Conservation (phyloP, 768 basidiomycete species). For the Panus rudis region DNA sequence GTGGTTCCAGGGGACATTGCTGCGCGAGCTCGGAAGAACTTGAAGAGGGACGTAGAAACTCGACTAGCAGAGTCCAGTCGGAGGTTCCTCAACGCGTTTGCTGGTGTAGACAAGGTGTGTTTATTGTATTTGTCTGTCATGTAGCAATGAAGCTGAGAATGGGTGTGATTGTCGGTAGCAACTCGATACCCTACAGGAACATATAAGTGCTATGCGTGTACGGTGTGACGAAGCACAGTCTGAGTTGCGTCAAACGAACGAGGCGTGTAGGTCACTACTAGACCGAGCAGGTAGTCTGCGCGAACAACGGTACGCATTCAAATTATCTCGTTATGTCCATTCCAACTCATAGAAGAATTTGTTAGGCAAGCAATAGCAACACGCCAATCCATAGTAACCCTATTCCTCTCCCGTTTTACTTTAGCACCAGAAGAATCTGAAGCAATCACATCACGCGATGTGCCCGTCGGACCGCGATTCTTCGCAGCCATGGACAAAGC, state of each 20-base stretch:
- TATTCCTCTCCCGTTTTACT: constrained; percentile 85
- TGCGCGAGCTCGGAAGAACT: constrained; percentile 65
- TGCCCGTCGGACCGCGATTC: constrained; percentile 65
- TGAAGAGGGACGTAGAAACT: constrained; percentile 80
- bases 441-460: constrained; percentile 70
- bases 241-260: constrained; percentile 67
- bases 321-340: neutral
- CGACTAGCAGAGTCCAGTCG: constrained; percentile 77
- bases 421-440: constrained; percentile 66
- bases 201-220: constrained; percentile 72
- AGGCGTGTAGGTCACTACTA: constrained; percentile 70
- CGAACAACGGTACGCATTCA: constrained; percentile 52
- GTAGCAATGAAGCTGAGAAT: neutral
- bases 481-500: constrained; percentile 87
- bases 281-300: constrained; percentile 76
- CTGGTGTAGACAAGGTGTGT: constrained; percentile 86
- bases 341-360: constrained; percentile 5
- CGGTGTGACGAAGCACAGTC: constrained; percentile 81
- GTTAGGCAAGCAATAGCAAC: constrained; percentile 62
- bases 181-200: constrained; percentile 69
- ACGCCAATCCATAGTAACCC: constrained; percentile 62
- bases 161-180: constrained; percentile 44
- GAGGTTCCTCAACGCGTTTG: constrained; percentile 77
- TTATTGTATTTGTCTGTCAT: neutral
- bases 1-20: constrained; percentile 54